These are phyloP conservation scores for Diplodia intermedia DNA, from an alignment of 2,329 filamentous ascomycete species.

Conservation along the genomic window DNA sequence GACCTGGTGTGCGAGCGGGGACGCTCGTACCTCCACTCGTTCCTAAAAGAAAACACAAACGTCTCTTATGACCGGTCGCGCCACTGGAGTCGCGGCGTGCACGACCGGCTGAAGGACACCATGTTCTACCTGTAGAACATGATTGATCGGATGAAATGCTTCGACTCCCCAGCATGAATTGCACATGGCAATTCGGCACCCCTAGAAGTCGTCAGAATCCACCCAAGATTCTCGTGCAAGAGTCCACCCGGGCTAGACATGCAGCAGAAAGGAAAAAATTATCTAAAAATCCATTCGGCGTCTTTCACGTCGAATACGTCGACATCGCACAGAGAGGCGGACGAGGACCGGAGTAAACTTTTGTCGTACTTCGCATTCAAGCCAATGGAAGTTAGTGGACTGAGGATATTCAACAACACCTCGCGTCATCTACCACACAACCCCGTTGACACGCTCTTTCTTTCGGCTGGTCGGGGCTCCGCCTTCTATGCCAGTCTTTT, in stretches of 20 bases:
- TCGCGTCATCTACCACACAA: neutral
- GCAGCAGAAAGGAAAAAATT: neutral
- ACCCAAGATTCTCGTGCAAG: too few species aligned
- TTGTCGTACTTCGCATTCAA: neutral
- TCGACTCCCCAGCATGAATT: constrained; percentile 15
- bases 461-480: neutral
- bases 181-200: constrained; percentile 7
- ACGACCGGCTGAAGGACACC: constrained; percentile 29
- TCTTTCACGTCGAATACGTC: neutral
- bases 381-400: constrained; percentile 15
- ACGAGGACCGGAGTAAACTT: neutral
- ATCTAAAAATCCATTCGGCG: neutral
- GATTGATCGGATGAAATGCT: neutral
- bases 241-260: neutral
- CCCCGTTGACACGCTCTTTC: neutral
- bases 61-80: constrained; percentile 10
- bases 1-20: constrained; percentile 82
- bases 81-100: constrained; percentile 30
- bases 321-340: neutral
- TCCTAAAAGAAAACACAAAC: constrained; percentile 26
- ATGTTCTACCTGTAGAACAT: constrained; percentile 33
- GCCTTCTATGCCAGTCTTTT: neutral
- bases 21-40: constrained; percentile 65
- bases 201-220: neutral
- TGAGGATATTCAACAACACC: neutral